Conservation (phyloP, 352 stramenopile species). For the Discostella stelligera region DNA sequence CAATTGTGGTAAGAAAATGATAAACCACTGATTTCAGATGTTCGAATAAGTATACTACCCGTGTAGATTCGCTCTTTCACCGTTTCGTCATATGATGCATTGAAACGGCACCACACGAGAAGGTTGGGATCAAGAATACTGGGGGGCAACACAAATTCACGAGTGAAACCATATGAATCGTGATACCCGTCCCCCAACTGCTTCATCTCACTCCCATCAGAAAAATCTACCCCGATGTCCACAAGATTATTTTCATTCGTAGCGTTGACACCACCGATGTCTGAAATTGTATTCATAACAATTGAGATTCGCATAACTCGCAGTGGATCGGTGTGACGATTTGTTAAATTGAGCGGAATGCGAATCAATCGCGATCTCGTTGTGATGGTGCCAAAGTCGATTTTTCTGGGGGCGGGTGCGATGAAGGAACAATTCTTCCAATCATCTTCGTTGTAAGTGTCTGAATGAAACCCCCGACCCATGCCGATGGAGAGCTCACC, state of each 20-base stretch:
- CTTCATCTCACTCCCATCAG: slow-evolving; percentile 12
- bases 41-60: slow-evolving; percentile 58
- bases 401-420: slow-evolving; percentile 17
- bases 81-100: slow-evolving; percentile 7
- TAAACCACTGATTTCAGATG: slow-evolving; percentile 32
- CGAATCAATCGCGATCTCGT: slow-evolving; percentile 33
- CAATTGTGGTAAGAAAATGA: slow-evolving; percentile 57
- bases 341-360: slow-evolving; percentile 39
- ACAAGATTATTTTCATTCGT: slow-evolving; percentile 27
- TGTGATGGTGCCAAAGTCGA: slow-evolving; percentile 70
- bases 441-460: slow-evolving; percentile 9
- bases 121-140: slow-evolving; percentile 31
- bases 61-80: slow-evolving; percentile 36
- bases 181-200: slow-evolving; percentile 6
- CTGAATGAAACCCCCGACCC: neutral
- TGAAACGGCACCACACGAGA: slow-evolving; percentile 48
- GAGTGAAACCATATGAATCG: slow-evolving; percentile 24
- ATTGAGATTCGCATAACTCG: slow-evolving; percentile 55
- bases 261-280: slow-evolving; percentile 23
- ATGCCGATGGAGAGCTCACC: neutral
- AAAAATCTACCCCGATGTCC: slow-evolving; percentile 49
- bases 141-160: slow-evolving; percentile 37
- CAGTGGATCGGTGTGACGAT: slow-evolving; percentile 24
- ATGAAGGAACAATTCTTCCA: slow-evolving; percentile 12
- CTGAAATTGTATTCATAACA: slow-evolving; percentile 30